Percentiles rank a stretch among this genome's conserved stretches.
These are phyloP conservation scores for Solanum sitiens DNA, from an alignment of 257 asterid species.

Conservation along the genomic window DNA sequence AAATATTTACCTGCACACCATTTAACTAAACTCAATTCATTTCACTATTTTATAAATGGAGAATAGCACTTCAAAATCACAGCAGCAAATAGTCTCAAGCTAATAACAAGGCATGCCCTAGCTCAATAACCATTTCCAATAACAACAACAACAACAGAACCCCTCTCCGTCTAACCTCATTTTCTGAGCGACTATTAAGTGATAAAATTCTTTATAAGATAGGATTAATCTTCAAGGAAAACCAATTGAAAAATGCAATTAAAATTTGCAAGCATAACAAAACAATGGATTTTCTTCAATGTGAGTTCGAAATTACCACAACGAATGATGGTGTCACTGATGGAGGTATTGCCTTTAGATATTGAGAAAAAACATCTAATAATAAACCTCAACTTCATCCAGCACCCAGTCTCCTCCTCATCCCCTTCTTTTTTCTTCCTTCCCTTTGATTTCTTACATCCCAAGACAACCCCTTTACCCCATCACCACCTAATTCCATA, in stretches of 20 bases:
- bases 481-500: conserved; percentile 49
- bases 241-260: not conserved
- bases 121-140: not conserved
- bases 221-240: not conserved
- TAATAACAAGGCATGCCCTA: not conserved
- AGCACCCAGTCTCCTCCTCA: conserved; percentile 32
- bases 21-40: not conserved
- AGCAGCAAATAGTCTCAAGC: not conserved
- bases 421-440: conserved; percentile 19
- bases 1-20: not conserved
- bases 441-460: conserved; percentile 34
- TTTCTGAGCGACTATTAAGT: not conserved
- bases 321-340: conserved; percentile 34
- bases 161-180: not conserved
- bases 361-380: conserved; percentile 49
- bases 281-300: not conserved
- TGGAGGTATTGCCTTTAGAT: conserved; percentile 58
- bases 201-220: not conserved
- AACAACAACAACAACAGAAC: not conserved
- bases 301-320: not conserved
- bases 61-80: not conserved
- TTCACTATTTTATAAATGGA: not conserved
- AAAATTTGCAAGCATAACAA: not conserved
- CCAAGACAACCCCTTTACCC: conserved; percentile 37
- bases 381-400: conserved; percentile 40